These are phyloP conservation scores for Colletotrichum liaoningense DNA, from an alignment of 2,329 filamentous ascomycete genomes.

Conservation along the genomic window DNA sequence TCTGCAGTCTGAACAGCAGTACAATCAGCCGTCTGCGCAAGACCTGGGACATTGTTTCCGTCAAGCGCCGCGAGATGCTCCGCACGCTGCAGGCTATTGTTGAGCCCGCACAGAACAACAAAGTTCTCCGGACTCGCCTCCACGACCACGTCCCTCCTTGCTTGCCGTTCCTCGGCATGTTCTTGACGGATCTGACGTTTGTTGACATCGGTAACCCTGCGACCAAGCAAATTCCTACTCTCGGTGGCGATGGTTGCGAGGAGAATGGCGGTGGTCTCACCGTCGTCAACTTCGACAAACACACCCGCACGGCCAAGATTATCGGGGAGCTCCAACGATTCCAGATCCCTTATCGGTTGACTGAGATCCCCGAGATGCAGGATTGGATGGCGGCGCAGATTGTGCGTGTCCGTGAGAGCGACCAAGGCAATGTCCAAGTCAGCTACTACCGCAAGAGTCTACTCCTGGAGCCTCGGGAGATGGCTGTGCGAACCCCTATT, in stretches of 20 bases:
- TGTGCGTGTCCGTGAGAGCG: constrained; percentile 74
- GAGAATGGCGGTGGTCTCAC: constrained; percentile 75
- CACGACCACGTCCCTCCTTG: constrained; percentile 91
- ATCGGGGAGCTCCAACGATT: constrained; percentile 96
- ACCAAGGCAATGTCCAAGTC: constrained; percentile 68
- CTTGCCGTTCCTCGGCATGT: constrained; percentile 95
- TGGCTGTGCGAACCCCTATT: constrained; percentile 45
- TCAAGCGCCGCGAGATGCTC: constrained; percentile 83
- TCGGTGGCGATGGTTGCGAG: constrained; percentile 56
- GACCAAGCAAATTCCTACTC: constrained; percentile 77
- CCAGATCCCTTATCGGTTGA: constrained; percentile 90
- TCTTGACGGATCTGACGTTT: constrained; percentile 95
- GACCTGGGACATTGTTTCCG: constrained; percentile 91
- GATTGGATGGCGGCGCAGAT: constrained; percentile 92
- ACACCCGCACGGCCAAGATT: constrained; percentile 92
- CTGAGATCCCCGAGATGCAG: constrained; percentile 87
- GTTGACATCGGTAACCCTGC: constrained; percentile 93
- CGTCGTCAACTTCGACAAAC: constrained; percentile 98
- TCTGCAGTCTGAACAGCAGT: constrained; percentile 92
- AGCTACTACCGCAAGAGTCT: constrained; percentile 84
- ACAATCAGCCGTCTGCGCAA: constrained; percentile 88
- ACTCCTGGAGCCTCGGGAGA: constrained; percentile 81
- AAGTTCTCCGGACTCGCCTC: constrained; percentile 83
- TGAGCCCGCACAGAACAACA: constrained; percentile 91
- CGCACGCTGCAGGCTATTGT: constrained; percentile 86